Percentiles rank a stretch among this genome's conserved stretches.
These are phyloP conservation scores for Solanum chmielewskii DNA, from an alignment of 257 asterid genomes.

Conservation along the genomic window DNA sequence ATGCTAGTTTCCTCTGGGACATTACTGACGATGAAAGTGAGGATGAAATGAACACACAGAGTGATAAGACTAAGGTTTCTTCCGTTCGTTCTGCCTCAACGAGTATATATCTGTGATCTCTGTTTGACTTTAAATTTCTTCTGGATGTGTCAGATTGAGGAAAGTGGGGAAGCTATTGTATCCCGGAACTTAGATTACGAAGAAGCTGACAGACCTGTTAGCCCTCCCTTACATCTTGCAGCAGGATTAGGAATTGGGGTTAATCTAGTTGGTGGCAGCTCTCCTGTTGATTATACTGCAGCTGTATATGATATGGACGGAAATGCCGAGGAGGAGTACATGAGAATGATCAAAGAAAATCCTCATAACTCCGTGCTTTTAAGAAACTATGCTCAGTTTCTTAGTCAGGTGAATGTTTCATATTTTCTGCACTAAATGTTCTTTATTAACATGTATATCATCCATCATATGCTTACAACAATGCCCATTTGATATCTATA, in stretches of 20 bases:
- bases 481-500: not conserved
- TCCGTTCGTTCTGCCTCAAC: not conserved
- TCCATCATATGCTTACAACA: not conserved
- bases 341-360: conserved; percentile 55
- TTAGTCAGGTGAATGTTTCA: conserved; percentile 37
- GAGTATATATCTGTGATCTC: not conserved
- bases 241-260: conserved; percentile 51
- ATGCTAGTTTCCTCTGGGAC: conserved; percentile 77
- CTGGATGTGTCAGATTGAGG: conserved; percentile 29
- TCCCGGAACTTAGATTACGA: conserved; percentile 2
- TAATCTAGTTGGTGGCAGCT: conserved; percentile 10
- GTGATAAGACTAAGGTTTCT: conserved; percentile 25
- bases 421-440: not conserved
- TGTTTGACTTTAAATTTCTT: not conserved
- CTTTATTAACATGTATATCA: not conserved
- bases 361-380: conserved; percentile 43
- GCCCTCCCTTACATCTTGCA: conserved; percentile 70
- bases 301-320: conserved; percentile 7
- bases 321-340: conserved; percentile 33
- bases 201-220: conserved; percentile 41
- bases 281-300: not conserved
- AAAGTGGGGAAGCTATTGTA: conserved; percentile 3
- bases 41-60: conserved; percentile 19
- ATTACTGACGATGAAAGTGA: conserved; percentile 41
- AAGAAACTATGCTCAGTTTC: conserved; percentile 44